Evolutionary conservation across 108 stramenopile species (phyloP), one percentile per base, ranked within the genome.

Genomic region (Cyclotella distinguenda): DNA sequence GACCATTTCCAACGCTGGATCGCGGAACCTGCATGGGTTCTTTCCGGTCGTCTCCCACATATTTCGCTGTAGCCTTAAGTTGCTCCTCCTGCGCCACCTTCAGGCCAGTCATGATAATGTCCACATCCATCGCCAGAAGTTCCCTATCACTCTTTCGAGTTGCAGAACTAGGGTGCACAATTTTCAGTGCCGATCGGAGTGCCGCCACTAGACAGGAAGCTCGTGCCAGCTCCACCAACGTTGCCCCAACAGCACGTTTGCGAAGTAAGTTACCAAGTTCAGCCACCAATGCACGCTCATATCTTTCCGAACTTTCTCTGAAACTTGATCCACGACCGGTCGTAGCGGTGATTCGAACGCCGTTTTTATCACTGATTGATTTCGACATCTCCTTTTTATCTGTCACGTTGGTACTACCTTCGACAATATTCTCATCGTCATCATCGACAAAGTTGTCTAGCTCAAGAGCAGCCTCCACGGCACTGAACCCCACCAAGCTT

Each of bases 41-140:
- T 47, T 91, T 90, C 43, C 64, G 77, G 43, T 88, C 90, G 26
- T 85, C 90, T n/a, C 55, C 56, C 0, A 89, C 84, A 65, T 91
- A 83, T 25, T 82, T 80, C 8, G 72, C 49, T 10, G 93, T 90
- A 9, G 85, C 88, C 64, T 84, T 86, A 45, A 94, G 78, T 58
- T 91, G 90, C 71, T 94, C 93, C 35, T 94, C 93, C 60, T 94
- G 90, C 8, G 93, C 87, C 3, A 94, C 84, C 58, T 94, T 94
- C 27, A 91, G 51, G 15, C 85, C 86, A 9, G 84, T 91, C 81
- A 91, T 86, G 30, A 91, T 74, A 47, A 94, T 91, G 61, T 94
- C 88, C 7, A 86, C 85, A 67, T 91, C 93, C 88, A 94, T 86
- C 23, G 93, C 88, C 25, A 94, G 51, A 9, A 89, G 42, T 45